phyloP scores from a whole-genome alignment of 2,329 filamentous ascomycete species.

The Sclerotiophoma versabilis region DNA sequence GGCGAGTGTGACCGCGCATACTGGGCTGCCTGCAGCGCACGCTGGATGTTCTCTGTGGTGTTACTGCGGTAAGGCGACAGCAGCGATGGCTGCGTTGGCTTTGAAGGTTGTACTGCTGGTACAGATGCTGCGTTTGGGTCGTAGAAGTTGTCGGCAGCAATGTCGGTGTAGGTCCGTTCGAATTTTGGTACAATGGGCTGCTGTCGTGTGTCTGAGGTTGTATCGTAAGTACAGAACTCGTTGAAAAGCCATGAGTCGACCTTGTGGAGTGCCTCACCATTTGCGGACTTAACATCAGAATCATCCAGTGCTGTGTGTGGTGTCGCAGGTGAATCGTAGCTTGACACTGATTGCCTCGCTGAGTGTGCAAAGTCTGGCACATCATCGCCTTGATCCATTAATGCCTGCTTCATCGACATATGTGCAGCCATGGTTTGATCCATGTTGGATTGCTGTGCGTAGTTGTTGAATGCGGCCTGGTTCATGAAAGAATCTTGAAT shows the following conservation, averaged over 20 bases:
- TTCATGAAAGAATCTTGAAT: conserved; percentile 59
- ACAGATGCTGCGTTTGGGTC: conserved; percentile 71
- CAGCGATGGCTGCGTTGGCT: conserved; percentile 60
- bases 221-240: conserved; percentile 71
- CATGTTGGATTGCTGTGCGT: conserved; percentile 53
- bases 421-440: conserved; percentile 59
- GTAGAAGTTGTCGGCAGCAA: conserved; percentile 85
- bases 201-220: conserved; percentile 60
- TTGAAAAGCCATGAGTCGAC: conserved; percentile 60
- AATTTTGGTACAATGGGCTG: conserved; percentile 69
- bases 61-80: conserved; percentile 58
- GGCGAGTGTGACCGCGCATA: conserved; percentile 69
- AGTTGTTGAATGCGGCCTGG: conserved; percentile 55
- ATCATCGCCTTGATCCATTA: conserved; percentile 62
- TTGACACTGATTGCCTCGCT: conserved; percentile 66
- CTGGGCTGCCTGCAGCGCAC: conserved; percentile 80
- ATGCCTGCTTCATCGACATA: conserved; percentile 65
- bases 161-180: conserved; percentile 84
- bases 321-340: conserved; percentile 66
- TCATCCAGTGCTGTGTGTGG: conserved; percentile 64
- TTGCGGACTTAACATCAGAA: conserved; percentile 59
- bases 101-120: conserved; percentile 46
- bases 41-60: conserved; percentile 66
- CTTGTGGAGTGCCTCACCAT: conserved; percentile 60
- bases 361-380: conserved; percentile 61